phyloP scores from a whole-genome alignment of 495 filamentous ascomycete genomes.

The Penicillium cinerascens region DNA sequence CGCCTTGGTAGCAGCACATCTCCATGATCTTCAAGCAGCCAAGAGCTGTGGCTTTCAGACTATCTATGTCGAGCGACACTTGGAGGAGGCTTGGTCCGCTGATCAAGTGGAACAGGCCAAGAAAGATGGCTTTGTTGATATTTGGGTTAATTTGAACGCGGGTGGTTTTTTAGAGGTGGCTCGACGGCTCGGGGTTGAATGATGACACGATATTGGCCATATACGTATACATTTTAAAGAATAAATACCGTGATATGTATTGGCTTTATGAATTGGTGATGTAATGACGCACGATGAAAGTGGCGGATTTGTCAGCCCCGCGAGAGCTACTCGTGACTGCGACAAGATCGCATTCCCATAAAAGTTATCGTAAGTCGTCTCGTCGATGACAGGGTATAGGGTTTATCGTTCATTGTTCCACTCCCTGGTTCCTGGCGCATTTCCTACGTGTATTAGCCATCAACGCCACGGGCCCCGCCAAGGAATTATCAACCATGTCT shows the following conservation, averaged over 20 bases:
- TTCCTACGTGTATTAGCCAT: neutral
- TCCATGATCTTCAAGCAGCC: slow-evolving; percentile 64
- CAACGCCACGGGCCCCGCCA: neutral
- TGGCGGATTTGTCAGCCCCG: slow-evolving; percentile 10
- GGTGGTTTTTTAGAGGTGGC: slow-evolving; percentile 35
- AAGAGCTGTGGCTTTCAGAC: slow-evolving; percentile 60
- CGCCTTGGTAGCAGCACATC: slow-evolving; percentile 76
- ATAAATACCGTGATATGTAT: neutral
- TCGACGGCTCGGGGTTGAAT: slow-evolving; percentile 27
- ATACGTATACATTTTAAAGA: neutral
- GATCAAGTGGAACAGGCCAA: slow-evolving; percentile 51
- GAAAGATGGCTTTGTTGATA: slow-evolving; percentile 53
- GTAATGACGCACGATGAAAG: slow-evolving; percentile 4
- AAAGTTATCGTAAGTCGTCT: neutral
- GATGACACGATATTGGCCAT: neutral
- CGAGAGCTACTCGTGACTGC: neutral
- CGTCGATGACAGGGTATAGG: neutral
- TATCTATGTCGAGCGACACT: slow-evolving; percentile 68
- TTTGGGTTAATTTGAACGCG: slow-evolving; percentile 26
- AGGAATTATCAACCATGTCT: slow-evolving; percentile 1
- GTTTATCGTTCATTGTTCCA: neutral
- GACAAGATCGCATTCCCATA: no score
- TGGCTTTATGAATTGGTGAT: neutral
- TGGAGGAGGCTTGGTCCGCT: slow-evolving; percentile 59
- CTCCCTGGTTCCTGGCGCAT: neutral